Evolutionary conservation across 2,329 filamentous ascomycete species (phyloP).

Genomic region (Penicillium olsonii): DNA sequence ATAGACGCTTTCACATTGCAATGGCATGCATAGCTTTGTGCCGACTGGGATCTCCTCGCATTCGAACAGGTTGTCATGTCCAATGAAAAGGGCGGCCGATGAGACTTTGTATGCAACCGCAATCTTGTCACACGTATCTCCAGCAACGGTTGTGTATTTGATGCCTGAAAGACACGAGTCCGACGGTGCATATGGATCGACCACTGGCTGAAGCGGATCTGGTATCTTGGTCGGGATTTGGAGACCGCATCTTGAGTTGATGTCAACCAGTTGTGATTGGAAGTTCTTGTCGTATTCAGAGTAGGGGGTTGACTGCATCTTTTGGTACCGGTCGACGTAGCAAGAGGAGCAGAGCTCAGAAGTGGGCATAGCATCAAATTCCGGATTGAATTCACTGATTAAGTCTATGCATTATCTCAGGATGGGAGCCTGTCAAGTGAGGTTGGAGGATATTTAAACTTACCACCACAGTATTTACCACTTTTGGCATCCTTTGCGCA

Average conservation of each 20-base stretch:
- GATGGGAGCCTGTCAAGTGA: constrained; percentile 1
- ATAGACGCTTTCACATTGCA: neutral
- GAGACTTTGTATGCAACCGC: constrained; percentile 10
- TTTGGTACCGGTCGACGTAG: constrained; percentile 3
- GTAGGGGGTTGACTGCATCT: constrained; percentile 12
- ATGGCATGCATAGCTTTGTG: constrained; percentile 6
- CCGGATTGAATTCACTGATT: no score
- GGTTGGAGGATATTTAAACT: no score
- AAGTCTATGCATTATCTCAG: no score
- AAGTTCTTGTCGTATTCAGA: constrained; percentile 9
- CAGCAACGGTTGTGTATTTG: constrained; percentile 11
- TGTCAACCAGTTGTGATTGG: constrained; percentile 3
- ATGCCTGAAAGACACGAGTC: constrained; percentile 10
- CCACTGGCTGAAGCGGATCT: neutral
- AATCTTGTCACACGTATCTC: constrained; percentile 21
- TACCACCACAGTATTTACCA: constrained; percentile 16
- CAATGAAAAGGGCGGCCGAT: constrained; percentile 14
- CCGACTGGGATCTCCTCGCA: constrained; percentile 6
- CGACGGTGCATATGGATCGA: neutral
- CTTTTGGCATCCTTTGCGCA: constrained; percentile 16
- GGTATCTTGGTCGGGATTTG: constrained; percentile 1
- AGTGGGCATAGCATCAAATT: constrained; percentile 9
- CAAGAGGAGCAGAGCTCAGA: constrained; percentile 13
- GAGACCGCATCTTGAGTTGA: constrained; percentile 5
- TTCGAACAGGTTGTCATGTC: constrained; percentile 2